Base-by-base conservation (phyloP, 805 yeast species). In the Wickerhamomyces chambardii region DNA sequence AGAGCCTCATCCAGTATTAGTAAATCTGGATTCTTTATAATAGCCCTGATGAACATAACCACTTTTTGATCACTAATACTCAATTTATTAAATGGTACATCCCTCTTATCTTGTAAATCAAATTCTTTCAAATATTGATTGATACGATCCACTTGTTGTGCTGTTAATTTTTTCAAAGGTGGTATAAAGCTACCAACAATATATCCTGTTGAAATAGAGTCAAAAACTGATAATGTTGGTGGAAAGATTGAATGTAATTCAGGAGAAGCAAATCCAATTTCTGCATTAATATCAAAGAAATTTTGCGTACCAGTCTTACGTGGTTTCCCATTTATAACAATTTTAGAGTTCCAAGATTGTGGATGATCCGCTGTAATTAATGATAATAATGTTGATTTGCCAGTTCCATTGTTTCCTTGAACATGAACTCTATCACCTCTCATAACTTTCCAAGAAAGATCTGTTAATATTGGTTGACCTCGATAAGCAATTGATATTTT, bases 321-420 rank as follows among this genome's bases (percentile, higher is more conserved):
- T 8, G 77, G 71, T 24, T 68, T 67, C 0, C 87, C 86, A 45
- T 81, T 68, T 31, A 86, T 63, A 7, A 62, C 57, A 17, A 92
- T 68, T 17, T 70, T 73, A 5, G 75, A 68, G 45, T 75, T 79
- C 97, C 97, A 90, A 2, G 96, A 79, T 58, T 90, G 96, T 1
- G 98, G 98, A 53, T 90, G 98, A 48, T 90, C 98, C 4, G 95
- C 87, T 0, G 95, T 87, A 21, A 90, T 66, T 31, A 92, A 55
- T 2, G 97, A 75, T 14, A 92, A 58, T 17, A 90, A 59, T 0
- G 98, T 92, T 2, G 96, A 84, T 55, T 90, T 90, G 0, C 98
- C 98, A 0, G 94, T 71, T 1, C 98, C 98, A 45, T 92, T 90
- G 38, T 76, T 73, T 3, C 98, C 98, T 37, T 81, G 63, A 22